A percentile compares a stretch with the other conserved stretches of the same genome.
Conservation (phyloP, 805 yeast genomes). For the Dipodascopsis uninucleata region DNA sequence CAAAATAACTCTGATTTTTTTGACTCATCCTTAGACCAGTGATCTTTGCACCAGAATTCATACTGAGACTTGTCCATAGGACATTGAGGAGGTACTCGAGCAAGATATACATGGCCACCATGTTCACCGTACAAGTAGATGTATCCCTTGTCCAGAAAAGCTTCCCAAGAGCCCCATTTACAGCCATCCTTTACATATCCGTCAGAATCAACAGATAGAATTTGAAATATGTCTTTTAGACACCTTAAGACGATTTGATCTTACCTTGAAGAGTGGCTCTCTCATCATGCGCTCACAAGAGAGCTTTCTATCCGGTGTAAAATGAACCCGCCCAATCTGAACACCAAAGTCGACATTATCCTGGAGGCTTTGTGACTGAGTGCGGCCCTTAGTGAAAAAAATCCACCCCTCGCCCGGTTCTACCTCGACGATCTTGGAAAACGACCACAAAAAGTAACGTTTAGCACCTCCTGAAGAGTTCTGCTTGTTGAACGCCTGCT, state of each 20-base stretch:
- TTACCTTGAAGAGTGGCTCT: constrained; percentile 16
- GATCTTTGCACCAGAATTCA: constrained; percentile 19
- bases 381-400: constrained; percentile 25
- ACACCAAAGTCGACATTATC: constrained; percentile 20
- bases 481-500: constrained; percentile 13
- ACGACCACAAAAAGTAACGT: constrained; percentile 23
- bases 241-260: neutral
- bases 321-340: constrained; percentile 15
- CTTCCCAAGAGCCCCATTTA: constrained; percentile 22
- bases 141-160: constrained; percentile 12
- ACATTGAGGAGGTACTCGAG: constrained; percentile 19
- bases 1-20: constrained; percentile 16
- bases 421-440: constrained; percentile 20
- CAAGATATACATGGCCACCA: constrained; percentile 16
- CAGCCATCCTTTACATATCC: constrained; percentile 1
- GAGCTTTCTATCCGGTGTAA: constrained; percentile 15
- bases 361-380: constrained; percentile 8
- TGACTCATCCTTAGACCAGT: constrained; percentile 18
- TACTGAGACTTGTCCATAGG: constrained; percentile 16
- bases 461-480: constrained; percentile 19
- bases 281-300: constrained; percentile 19
- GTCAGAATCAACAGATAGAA: neutral
- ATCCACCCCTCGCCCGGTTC: constrained; percentile 24
- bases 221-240: too few species aligned
- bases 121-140: constrained; percentile 22